Evolutionary conservation across 306 rosid genomes (phyloP), one percentile per base, ranked within the genome.

Genomic region (Acacia acuminata): DNA sequence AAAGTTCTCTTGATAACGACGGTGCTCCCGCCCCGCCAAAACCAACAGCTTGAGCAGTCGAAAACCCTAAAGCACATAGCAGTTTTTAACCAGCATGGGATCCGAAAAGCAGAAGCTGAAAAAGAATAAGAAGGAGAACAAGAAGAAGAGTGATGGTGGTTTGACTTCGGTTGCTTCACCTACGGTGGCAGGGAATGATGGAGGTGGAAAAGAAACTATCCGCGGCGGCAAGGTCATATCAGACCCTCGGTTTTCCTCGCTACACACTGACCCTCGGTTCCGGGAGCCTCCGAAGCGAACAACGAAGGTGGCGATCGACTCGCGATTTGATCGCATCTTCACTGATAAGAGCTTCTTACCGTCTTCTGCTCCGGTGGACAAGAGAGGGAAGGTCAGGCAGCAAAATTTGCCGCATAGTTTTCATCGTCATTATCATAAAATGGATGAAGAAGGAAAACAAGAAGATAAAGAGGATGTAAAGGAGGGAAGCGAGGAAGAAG

Each of bases 241-340:
- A 1, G 98, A 92, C 71, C 71, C 92, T 74, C 90, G 98, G 25
- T 95, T 88, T 81, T 65, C 92, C 8, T 77, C 77, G 19, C 72
- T 88, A 34, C 97, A 93, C 80, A 91, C 92, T 10, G 98, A 95
- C 85, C 98, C 98, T 24, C 87, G 97, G 27, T 95, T 95, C 82
- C 91, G 90, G 24, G 91, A 90, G 36, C 91, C 83, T 36, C 95
- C 94, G 1, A 93, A 84, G 85, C 92, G 79, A 55, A 80, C 84
- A 77, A 80, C 91, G 0, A 91, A 93, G 84, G 95, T 91, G 44
- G 88, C 87, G 20, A 92, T 95, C 50, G 98, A 95, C 58, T 87
- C 94, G 40, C 97, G 98, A 6, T 95, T 95, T 77, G 50, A 88
- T 15, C 85, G 87, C 45, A 77, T 93, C 83, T 93, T 95, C 75